phyloP scores from a whole-genome alignment of 176 grass and related monocot species.

The Zoysia pacifica region DNA sequence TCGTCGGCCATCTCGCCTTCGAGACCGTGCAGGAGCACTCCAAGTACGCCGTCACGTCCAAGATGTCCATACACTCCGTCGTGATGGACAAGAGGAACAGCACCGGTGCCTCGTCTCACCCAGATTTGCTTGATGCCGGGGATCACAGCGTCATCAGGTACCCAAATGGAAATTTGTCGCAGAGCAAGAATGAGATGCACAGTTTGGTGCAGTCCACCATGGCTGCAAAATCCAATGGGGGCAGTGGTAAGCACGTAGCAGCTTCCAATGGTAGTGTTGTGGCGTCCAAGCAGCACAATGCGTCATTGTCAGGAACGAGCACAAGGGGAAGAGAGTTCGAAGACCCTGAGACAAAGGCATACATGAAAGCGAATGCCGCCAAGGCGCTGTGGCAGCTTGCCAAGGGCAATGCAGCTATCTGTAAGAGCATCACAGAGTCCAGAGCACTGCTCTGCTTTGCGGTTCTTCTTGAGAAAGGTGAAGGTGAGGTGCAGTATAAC shows the following conservation, averaged over 20 bases:
- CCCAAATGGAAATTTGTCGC: slow-evolving; percentile 19
- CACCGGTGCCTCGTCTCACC: neutral
- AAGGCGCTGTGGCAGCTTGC: slow-evolving; percentile 89
- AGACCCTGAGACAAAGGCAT: slow-evolving; percentile 76
- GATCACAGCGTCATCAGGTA: slow-evolving; percentile 42
- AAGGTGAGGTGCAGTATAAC: slow-evolving; percentile 75
- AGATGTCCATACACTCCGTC: slow-evolving; percentile 82
- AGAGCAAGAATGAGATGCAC: slow-evolving; percentile 83
- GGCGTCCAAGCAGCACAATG: slow-evolving; percentile 49
- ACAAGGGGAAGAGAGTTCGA: slow-evolving; percentile 81
- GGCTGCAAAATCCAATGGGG: slow-evolving; percentile 56
- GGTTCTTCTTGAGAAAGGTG: slow-evolving; percentile 80
- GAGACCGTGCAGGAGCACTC: slow-evolving; percentile 96
- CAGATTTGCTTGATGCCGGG: slow-evolving; percentile 40
- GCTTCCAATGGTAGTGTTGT: neutral
- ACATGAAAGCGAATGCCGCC: slow-evolving; percentile 93
- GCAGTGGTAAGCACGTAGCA: slow-evolving; percentile 20
- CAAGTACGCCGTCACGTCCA: slow-evolving; percentile 80
- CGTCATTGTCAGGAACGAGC: slow-evolving; percentile 53
- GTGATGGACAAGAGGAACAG: slow-evolving; percentile 88
- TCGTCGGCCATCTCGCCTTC: slow-evolving; percentile 86
- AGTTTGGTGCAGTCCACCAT: slow-evolving; percentile 78
- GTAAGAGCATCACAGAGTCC: slow-evolving; percentile 95
- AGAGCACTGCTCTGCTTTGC: slow-evolving; percentile 92
- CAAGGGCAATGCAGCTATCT: slow-evolving; percentile 77